Evolutionary conservation across 306 rosid genomes (phyloP).

Genomic region (Vigna unguiculata): DNA sequence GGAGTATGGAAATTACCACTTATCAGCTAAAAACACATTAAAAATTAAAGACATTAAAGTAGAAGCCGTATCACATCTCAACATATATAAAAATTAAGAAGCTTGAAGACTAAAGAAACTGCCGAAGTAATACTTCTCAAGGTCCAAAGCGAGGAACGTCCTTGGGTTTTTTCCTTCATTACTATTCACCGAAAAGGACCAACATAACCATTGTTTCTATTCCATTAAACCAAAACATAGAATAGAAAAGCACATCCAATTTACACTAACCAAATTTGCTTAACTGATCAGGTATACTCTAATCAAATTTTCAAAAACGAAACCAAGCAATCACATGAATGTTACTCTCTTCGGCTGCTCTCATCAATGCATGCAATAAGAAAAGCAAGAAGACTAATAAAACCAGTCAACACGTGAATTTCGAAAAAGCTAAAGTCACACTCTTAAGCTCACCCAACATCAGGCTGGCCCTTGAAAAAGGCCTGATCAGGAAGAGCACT

Average conservation of each 20-base stretch:
- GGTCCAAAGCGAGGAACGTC: slow-evolving; percentile 18
- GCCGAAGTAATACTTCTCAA: slow-evolving; percentile 1
- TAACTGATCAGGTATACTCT: background rate
- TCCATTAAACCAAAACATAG: slow-evolving; percentile 25
- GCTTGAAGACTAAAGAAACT: slow-evolving; percentile 13
- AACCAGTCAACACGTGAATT: slow-evolving; percentile 9
- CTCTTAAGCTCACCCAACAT: slow-evolving; percentile 81
- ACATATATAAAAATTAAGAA: background rate
- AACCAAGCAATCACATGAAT: background rate
- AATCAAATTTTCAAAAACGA: slow-evolving; percentile 13
- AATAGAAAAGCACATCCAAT: slow-evolving; percentile 13
- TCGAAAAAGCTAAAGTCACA: slow-evolving; percentile 18
- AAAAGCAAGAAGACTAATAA: background rate
- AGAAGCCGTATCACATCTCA: background rate
- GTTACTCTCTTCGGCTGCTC: slow-evolving; percentile 1
- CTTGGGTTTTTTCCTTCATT: slow-evolving; percentile 31
- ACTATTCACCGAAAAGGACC: slow-evolving; percentile 12
- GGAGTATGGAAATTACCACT: slow-evolving; percentile 9
- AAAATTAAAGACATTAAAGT: background rate
- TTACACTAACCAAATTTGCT: background rate
- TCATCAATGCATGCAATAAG: slow-evolving; percentile 9
- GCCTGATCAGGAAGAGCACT: slow-evolving; percentile 89
- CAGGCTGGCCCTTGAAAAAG: slow-evolving; percentile 86
- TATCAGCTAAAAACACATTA: background rate
- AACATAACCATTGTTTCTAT: slow-evolving; percentile 20